A percentile compares a stretch with the other conserved stretches of the same genome.
These are phyloP conservation scores for Pyrenula aspistea DNA, from an alignment of 495 filamentous ascomycete genomes.

Conservation along the genomic window DNA sequence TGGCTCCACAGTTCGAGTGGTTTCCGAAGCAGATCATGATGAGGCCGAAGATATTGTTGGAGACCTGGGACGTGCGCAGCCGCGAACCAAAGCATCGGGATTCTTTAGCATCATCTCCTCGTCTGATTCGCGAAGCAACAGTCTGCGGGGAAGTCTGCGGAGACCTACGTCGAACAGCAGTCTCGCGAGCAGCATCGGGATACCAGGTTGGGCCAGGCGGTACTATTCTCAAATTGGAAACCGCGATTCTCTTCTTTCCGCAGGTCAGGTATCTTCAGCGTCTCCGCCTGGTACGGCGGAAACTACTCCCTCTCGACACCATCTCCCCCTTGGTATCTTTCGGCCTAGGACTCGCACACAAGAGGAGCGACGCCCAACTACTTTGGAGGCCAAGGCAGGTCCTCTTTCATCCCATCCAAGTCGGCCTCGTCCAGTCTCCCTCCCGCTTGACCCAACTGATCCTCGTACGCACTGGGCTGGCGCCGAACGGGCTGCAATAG, in stretches of 20 bases:
- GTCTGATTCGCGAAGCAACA: constrained; percentile 25
- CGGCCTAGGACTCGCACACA: constrained; percentile 38
- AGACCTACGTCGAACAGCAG: constrained; percentile 35
- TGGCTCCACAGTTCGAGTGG: constrained; percentile 33
- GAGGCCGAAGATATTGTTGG: constrained; percentile 29
- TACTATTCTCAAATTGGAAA: constrained; percentile 22
- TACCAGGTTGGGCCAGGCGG: constrained; percentile 32
- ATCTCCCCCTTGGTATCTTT: constrained; percentile 33
- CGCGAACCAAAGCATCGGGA: constrained; percentile 19
- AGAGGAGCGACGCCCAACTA: constrained; percentile 8
- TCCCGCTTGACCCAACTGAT: constrained; percentile 22
- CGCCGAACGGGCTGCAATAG: constrained; percentile 10
- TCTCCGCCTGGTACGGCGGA: constrained; percentile 3
- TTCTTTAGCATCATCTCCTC: constrained; percentile 23
- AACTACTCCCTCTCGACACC: constrained; percentile 18
- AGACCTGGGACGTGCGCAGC: constrained; percentile 20
- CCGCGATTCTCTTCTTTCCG: neutral
- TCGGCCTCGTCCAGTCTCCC: neutral
- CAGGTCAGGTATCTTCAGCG: constrained; percentile 4
- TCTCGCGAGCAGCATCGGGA: constrained; percentile 38
- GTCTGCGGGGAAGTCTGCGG: constrained; percentile 21
- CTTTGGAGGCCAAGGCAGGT: neutral
- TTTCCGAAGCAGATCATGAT: constrained; percentile 25
- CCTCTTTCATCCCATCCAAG: neutral
- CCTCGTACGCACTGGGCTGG: constrained; percentile 34